Evolutionary conservation across 768 basidiomycete genomes (phyloP).

Genomic region (Mycena rebaudengoi): DNA sequence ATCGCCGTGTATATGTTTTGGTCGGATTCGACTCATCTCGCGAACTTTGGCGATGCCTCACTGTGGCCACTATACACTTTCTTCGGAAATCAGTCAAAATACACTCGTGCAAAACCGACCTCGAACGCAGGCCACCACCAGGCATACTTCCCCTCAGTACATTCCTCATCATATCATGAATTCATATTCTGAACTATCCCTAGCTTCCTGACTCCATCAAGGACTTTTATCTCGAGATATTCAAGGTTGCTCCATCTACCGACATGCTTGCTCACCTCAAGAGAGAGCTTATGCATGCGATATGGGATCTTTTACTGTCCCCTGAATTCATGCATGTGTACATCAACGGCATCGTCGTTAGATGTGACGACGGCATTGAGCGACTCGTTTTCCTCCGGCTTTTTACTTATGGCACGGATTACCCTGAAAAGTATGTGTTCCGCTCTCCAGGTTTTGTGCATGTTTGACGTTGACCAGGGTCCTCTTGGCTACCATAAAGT

Average conservation of each 20-base stretch:
- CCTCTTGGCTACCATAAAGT: constrained; percentile 30
- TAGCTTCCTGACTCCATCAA: constrained; percentile 42
- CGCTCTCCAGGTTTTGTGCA: background rate
- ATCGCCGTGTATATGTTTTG: constrained; percentile 41
- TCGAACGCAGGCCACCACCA: constrained; percentile 45
- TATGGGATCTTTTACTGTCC: constrained; percentile 37
- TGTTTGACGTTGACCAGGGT: constrained; percentile 27
- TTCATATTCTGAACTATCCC: no score
- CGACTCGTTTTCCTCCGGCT: constrained; percentile 40
- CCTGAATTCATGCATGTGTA: constrained; percentile 37
- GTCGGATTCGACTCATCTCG: constrained; percentile 47
- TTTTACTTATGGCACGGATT: constrained; percentile 46
- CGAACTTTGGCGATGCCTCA: constrained; percentile 42
- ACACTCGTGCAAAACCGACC: constrained; percentile 37
- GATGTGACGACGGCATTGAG: constrained; percentile 38
- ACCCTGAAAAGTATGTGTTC: constrained; percentile 46
- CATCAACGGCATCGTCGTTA: constrained; percentile 38
- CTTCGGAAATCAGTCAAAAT: constrained; percentile 50
- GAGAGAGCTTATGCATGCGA: constrained; percentile 41
- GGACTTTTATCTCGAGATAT: constrained; percentile 28
- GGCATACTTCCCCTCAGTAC: constrained; percentile 49
- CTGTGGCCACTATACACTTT: constrained; percentile 52
- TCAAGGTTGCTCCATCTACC: constrained; percentile 13
- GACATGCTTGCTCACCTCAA: constrained; percentile 39
- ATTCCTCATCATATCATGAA: constrained; percentile 7